These are phyloP conservation scores for Tulasnella sp. DNA, from an alignment of 768 basidiomycete genomes.

Conservation along the genomic window DNA sequence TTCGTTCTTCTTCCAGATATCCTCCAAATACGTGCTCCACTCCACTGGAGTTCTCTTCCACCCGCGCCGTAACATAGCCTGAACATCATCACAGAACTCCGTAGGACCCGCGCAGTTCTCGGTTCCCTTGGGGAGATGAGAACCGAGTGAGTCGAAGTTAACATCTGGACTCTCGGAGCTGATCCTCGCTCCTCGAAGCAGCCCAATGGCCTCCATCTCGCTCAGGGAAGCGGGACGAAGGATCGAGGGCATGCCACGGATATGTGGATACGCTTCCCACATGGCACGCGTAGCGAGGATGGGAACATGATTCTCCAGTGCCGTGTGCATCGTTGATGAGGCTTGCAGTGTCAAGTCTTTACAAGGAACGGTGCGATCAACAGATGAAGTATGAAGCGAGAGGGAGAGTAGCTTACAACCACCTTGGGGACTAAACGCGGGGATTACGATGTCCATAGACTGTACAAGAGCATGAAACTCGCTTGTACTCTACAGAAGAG, in stretches of 20 bases:
- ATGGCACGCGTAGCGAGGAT: not conserved
- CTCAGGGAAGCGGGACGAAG: not conserved
- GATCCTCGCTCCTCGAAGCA: not conserved
- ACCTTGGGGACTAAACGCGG: not conserved
- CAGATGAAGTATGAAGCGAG: not conserved
- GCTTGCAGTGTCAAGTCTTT: not conserved
- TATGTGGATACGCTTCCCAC: not conserved
- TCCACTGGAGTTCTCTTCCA: not conserved
- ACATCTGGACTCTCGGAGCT: not conserved
- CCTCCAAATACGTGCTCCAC: not conserved
- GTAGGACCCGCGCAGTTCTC: not conserved
- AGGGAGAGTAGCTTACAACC: not conserved
- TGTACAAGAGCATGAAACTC: not conserved
- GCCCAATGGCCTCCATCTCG: not conserved
- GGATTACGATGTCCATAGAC: not conserved
- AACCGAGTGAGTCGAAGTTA: not conserved
- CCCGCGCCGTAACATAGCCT: not conserved
- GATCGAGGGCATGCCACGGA: not conserved
- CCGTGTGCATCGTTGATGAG: not conserved
- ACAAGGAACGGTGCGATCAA: not conserved
- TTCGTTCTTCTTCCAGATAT: not conserved
- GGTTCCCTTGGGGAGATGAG: not conserved
- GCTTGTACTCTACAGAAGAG: not conserved
- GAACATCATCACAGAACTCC: not conserved
- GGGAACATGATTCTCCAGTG: not conserved